Conservation (phyloP, 2,329 filamentous ascomycete genomes). For the Calonectria pauciramosa region DNA sequence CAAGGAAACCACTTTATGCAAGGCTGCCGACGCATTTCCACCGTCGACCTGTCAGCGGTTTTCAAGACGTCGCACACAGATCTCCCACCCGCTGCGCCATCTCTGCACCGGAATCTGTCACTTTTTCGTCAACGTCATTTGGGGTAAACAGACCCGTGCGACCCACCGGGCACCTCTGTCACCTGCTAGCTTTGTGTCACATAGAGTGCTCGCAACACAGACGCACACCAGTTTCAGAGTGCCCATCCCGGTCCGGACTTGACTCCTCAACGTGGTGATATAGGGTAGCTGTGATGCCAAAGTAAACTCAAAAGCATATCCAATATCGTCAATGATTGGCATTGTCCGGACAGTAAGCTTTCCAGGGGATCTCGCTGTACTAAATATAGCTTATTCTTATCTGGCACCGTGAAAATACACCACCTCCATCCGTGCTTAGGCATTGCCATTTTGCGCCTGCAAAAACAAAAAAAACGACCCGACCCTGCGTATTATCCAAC, state of each 20-base stretch:
- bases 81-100: not conserved
- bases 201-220: not conserved
- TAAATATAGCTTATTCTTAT: not conserved
- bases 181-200: not conserved
- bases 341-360: not conserved
- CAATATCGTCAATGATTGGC: not conserved
- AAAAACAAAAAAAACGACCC: not conserved
- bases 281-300: not conserved
- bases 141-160: not conserved
- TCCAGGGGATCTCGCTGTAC: not conserved
- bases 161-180: not conserved
- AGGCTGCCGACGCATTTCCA: not conserved
- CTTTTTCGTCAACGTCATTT: not conserved
- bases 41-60: not conserved
- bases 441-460: not conserved
- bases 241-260: not conserved
- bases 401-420: not conserved
- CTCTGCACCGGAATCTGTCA: slow-evolving; percentile 2
- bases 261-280: not conserved
- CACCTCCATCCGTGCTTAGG: not conserved
- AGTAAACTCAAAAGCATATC: not conserved
- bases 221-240: not conserved
- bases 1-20: not conserved
- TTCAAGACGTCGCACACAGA: slow-evolving; percentile 8
- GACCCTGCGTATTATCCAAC: not conserved